A percentile compares a stretch with the other conserved stretches of the same genome.
These are phyloP conservation scores for Yarrowia galli DNA, from an alignment of 1,139 yeast genomes.

Conservation along the genomic window DNA sequence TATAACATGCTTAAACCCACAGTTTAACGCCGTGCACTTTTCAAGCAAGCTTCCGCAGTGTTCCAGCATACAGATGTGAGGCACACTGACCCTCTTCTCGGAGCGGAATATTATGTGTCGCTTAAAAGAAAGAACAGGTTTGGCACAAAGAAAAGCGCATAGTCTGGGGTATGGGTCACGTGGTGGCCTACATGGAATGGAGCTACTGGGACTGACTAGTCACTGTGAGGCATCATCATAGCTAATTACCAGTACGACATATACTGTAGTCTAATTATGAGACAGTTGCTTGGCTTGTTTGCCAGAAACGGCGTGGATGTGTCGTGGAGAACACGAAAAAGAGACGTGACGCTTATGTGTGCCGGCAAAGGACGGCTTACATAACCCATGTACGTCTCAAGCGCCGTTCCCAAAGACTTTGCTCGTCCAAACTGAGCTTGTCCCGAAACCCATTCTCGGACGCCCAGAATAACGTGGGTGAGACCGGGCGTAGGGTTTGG, in stretches of 20 bases:
- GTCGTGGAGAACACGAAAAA: not conserved
- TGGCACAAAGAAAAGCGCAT: not conserved
- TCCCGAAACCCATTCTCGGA: not conserved
- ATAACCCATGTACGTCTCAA: not conserved
- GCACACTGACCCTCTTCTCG: no score
- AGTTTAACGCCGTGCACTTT: constrained; percentile 17
- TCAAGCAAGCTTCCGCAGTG: constrained; percentile 5
- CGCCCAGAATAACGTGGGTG: constrained; percentile 2
- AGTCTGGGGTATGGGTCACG: not conserved
- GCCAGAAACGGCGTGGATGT: not conserved
- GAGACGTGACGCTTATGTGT: not conserved
- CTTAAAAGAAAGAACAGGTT: not conserved
- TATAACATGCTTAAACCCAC: constrained; percentile 8
- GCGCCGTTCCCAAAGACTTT: not conserved
- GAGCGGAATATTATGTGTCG: not conserved
- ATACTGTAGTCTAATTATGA: not conserved
- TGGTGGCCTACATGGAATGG: not conserved
- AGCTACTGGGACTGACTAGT: not conserved
- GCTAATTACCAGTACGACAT: no score
- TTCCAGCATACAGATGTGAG: not conserved
- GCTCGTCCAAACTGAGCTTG: not conserved
- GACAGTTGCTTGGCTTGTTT: not conserved
- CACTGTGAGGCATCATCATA: not conserved
- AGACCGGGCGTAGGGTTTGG: constrained; percentile 24
- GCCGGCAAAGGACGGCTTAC: not conserved